Evolutionary conservation across 2,329 filamentous ascomycete genomes (phyloP).

Genomic region (Cytospora paraplurivora): DNA sequence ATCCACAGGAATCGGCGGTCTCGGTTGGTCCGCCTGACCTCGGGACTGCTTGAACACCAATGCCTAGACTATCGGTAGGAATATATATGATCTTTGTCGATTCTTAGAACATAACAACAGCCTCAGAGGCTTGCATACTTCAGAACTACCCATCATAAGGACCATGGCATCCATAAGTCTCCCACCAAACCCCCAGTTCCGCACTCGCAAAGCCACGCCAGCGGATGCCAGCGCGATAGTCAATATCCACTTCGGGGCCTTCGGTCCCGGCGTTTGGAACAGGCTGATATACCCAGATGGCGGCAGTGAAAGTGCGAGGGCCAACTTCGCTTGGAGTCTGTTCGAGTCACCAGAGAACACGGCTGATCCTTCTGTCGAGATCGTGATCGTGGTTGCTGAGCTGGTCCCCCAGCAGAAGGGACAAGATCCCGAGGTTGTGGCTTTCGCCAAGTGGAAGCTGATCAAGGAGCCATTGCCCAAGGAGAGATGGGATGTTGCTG

Average conservation of each 20-base stretch:
- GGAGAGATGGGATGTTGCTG: conserved; percentile 33
- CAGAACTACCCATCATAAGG: neutral
- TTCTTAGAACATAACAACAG: too few relatives aligned
- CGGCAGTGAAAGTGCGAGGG: conserved; percentile 26
- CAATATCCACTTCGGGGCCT: conserved; percentile 23
- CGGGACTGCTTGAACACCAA: too few relatives aligned
- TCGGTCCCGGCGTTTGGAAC: conserved; percentile 31
- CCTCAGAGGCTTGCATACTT: neutral
- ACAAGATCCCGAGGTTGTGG: conserved; percentile 34
- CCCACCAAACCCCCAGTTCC: conserved; percentile 4
- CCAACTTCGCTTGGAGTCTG: conserved; percentile 29
- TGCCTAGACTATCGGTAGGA: too few relatives aligned
- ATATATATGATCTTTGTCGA: too few relatives aligned
- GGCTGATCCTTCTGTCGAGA: neutral
- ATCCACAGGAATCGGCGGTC: too few relatives aligned
- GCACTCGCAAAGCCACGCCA: conserved; percentile 19
- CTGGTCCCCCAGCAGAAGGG: conserved; percentile 24
- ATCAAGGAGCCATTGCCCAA: conserved; percentile 31
- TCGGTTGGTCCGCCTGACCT: too few relatives aligned
- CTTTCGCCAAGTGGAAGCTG: conserved; percentile 36
- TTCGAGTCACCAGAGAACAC: conserved; percentile 19
- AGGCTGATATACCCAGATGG: conserved; percentile 34
- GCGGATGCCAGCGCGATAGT: conserved; percentile 14
- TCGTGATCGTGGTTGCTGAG: conserved; percentile 35
- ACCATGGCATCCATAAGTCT: conserved; percentile 9